phyloP scores from a whole-genome alignment of 148 eudicot species.

The Amaranthus cruentus region DNA sequence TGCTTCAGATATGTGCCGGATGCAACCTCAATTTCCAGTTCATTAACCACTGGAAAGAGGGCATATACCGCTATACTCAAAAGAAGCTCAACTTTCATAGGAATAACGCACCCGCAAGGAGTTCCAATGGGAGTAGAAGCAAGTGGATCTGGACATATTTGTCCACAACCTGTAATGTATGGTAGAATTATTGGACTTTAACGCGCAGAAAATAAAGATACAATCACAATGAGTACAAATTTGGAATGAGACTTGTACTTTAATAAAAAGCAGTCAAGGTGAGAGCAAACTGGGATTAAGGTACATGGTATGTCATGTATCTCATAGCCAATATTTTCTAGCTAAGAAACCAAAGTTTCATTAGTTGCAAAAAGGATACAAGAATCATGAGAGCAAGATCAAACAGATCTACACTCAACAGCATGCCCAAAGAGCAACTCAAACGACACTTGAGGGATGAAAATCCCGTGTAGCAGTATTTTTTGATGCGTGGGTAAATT shows the following conservation, averaged over 20 bases:
- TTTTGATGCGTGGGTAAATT: background rate
- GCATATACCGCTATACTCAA: conserved; percentile 60
- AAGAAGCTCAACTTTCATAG: conserved; percentile 85
- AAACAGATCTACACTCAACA: background rate
- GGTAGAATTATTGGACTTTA: conserved; percentile 1
- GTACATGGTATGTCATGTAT: background rate
- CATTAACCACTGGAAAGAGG: conserved; percentile 66
- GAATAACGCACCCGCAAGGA: conserved; percentile 83
- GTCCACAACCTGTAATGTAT: conserved; percentile 70
- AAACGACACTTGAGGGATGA: too few species aligned
- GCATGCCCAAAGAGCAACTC: background rate
- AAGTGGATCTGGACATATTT: conserved; percentile 77
- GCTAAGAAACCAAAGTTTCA: conserved; percentile 3
- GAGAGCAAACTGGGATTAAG: background rate
- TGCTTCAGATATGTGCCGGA: conserved; percentile 72
- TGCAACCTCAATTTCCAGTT: conserved; percentile 86
- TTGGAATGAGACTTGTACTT: background rate
- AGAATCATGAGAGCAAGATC: too few species aligned
- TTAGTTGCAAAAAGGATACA: background rate
- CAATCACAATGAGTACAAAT: background rate
- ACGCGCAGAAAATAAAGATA: background rate
- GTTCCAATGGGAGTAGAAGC: conserved; percentile 64
- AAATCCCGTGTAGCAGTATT: background rate
- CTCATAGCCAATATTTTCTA: background rate
- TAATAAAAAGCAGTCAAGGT: background rate